A percentile compares a stretch with the other conserved stretches of the same genome.
Conservation (phyloP, 441 rosid species). For the Capsella rubella region DNA sequence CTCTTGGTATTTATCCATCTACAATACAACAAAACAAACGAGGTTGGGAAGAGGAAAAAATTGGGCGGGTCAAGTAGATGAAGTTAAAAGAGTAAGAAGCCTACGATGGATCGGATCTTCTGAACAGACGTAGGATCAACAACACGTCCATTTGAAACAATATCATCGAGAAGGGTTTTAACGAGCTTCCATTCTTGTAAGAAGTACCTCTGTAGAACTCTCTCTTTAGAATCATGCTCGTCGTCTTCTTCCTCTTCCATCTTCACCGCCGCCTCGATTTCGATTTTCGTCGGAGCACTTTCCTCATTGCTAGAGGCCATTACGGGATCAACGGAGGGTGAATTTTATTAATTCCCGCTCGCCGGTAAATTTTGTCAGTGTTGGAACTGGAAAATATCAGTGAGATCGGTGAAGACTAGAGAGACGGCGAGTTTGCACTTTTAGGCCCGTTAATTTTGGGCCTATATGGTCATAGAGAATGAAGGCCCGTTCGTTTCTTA, state of each 20-base stretch:
- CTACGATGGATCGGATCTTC: slow-evolving; percentile 89
- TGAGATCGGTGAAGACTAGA: background rate
- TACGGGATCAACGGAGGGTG: slow-evolving; percentile 12
- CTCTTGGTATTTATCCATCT: slow-evolving; percentile 94
- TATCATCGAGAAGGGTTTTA: slow-evolving; percentile 75
- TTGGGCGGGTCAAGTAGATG: background rate
- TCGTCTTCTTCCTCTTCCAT: slow-evolving; percentile 64
- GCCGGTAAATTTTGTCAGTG: slow-evolving; percentile 1
- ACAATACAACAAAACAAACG: slow-evolving; percentile 26
- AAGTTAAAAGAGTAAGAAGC: slow-evolving; percentile 23
- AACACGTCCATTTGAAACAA: slow-evolving; percentile 71
- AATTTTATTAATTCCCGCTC: slow-evolving; percentile 8
- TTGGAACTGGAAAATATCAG: too few relatives aligned
- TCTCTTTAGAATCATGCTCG: slow-evolving; percentile 78
- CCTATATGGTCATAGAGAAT: background rate
- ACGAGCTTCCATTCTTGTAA: slow-evolving; percentile 88
- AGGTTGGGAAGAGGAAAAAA: background rate
- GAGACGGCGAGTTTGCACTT: background rate
- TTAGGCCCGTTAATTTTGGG: background rate
- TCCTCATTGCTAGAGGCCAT: slow-evolving; percentile 52
- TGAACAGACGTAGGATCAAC: slow-evolving; percentile 65
- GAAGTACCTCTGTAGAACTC: slow-evolving; percentile 79
- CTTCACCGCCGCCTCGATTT: slow-evolving; percentile 30
- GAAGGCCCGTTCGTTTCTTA: background rate
- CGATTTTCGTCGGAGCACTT: slow-evolving; percentile 30